phyloP scores from a whole-genome alignment of 768 basidiomycete genomes.

The Arthromyces matolae region DNA sequence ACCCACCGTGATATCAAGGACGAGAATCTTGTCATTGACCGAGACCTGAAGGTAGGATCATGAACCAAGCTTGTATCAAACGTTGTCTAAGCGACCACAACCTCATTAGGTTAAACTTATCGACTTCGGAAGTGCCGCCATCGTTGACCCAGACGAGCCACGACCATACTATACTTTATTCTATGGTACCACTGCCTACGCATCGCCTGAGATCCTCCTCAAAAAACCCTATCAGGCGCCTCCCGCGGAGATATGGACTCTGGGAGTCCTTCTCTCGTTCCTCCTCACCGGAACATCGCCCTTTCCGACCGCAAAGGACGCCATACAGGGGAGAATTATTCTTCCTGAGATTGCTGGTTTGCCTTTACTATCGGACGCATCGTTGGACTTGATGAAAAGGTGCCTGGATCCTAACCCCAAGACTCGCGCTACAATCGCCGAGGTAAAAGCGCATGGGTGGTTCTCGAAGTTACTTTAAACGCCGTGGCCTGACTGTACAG shows the following conservation, averaged over 20 bases:
- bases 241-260: constrained; percentile 94
- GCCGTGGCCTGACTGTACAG: too few species aligned
- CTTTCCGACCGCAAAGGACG: constrained; percentile 83
- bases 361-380: constrained; percentile 38
- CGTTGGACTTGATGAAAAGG: constrained; percentile 60
- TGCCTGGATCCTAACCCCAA: constrained; percentile 86
- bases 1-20: constrained; percentile 97
- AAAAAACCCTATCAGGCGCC: constrained; percentile 89
- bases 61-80: background rate
- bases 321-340: constrained; percentile 61
- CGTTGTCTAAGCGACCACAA: background rate
- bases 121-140: constrained; percentile 90
- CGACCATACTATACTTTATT: constrained; percentile 74
- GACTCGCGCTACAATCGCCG: constrained; percentile 73
- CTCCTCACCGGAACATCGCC: constrained; percentile 90
- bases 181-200: constrained; percentile 94
- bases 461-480: constrained; percentile 30
- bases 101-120: constrained; percentile 81
- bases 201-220: constrained; percentile 88
- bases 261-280: constrained; percentile 93
- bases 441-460: constrained; percentile 87
- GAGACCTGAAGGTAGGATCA: constrained; percentile 55
- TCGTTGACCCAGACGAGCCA: constrained; percentile 58
- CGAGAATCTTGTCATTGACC: constrained; percentile 85
- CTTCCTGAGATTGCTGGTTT: constrained; percentile 40